Evolutionary conservation across 2,329 filamentous ascomycete species (phyloP), one percentile per base, ranked within the genome.

Genomic region (Domatiomyces catenatus): DNA sequence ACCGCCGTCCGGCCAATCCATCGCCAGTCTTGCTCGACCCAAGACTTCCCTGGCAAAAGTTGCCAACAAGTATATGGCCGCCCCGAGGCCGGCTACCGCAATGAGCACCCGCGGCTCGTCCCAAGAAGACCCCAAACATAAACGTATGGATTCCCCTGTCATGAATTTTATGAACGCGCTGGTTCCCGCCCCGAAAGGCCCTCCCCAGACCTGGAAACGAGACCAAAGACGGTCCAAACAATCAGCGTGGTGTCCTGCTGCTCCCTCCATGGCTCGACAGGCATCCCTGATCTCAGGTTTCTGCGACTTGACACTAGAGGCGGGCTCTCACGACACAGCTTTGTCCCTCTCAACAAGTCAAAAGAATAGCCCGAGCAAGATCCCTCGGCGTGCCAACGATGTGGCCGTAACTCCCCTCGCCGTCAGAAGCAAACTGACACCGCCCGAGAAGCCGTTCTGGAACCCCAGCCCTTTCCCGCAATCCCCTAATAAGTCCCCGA

Each of bases 21-120:
- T 62, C 53, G 71, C 63, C 18, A 56, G 20, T 42, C 52, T 55
- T 4, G 50, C 44, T 26, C 74, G 77, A 49, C 71, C 76, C 2
- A 71, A 76, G 54, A 72, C 75, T 5, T 69, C 77, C 36, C 67
- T 76, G 57, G 67, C 68, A 55, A 73, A 74, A 54, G 66, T 73
- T 44, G 67, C 71, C 49, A 74, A 72, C 51, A 70, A 69, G 44
- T 60, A 61, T 71, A 47, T 62, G 69, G 61, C 66, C 55, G 65
- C 63, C 47, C 58, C 63, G 54, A 69, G 67, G 47, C 66, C 70
- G 6, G 62, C 63, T 6, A 71, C 68, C 8, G 67, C 70, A 3
- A 58, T 71, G 54, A 68, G 67, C 56, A 67, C 63, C 51, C 67
- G 66, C 53, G 59, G 63, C 52, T 52, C 50, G 64, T 60, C 48